Conservation (phyloP, 176 grass and related monocot species). For the Phyllostachys edulis region DNA sequence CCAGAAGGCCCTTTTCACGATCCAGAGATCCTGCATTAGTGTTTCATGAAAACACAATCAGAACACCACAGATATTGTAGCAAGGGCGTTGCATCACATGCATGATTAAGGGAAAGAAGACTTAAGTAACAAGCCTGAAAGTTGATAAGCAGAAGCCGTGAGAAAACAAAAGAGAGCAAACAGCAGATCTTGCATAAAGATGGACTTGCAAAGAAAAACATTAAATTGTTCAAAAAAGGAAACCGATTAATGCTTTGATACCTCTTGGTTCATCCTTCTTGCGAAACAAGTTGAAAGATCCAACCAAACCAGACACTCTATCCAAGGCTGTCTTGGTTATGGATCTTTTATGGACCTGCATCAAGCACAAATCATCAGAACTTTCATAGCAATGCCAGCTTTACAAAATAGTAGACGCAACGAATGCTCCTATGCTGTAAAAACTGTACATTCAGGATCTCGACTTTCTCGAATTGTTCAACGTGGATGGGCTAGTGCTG, state of each 20-base stretch:
- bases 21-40: constrained; percentile 29
- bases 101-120: background rate
- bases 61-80: constrained; percentile 14
- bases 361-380: constrained; percentile 11
- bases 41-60: constrained; percentile 28
- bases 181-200: background rate
- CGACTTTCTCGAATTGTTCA: background rate
- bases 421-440: background rate
- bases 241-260: constrained; percentile 17
- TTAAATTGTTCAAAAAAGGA: background rate
- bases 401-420: background rate
- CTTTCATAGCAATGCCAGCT: background rate
- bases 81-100: background rate
- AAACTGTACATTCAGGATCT: constrained; percentile 1
- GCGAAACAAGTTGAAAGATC: constrained; percentile 52
- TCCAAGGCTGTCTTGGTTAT: constrained; percentile 44
- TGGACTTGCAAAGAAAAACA: background rate
- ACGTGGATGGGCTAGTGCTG: constrained; percentile 8
- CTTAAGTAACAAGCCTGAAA: background rate
- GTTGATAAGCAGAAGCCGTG: background rate
- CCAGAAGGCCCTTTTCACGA: background rate
- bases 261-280: constrained; percentile 50
- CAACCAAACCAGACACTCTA: constrained; percentile 57
- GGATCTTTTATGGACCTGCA: constrained; percentile 50
- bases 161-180: background rate